Evolutionary conservation across 2,329 filamentous ascomycete genomes (phyloP).

Genomic region (Pseudonectria buxi): DNA sequence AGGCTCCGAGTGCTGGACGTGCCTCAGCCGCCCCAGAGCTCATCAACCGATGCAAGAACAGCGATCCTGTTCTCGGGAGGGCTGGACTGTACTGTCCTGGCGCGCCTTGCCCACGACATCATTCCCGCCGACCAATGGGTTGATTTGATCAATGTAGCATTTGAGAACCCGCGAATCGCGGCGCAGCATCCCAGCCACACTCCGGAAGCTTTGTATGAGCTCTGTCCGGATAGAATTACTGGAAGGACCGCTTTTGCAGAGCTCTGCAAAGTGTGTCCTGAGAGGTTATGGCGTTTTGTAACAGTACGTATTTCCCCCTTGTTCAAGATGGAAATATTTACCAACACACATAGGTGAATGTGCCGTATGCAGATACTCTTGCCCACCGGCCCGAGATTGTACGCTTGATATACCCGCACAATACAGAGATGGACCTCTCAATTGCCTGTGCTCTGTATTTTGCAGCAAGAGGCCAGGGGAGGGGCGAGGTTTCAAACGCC

Average conservation of each 20-base stretch:
- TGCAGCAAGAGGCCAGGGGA: constrained; percentile 67
- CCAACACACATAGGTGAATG: constrained; percentile 51
- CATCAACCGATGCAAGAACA: constrained; percentile 43
- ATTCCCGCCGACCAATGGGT: constrained; percentile 62
- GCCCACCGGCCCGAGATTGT: constrained; percentile 64
- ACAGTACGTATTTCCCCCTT: constrained; percentile 39
- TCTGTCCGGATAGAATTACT: constrained; percentile 85
- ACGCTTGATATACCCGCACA: constrained; percentile 80
- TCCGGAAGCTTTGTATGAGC: constrained; percentile 55
- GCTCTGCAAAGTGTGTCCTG: constrained; percentile 60
- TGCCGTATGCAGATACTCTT: constrained; percentile 70
- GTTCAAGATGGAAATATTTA: background rate
- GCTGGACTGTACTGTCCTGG: constrained; percentile 84
- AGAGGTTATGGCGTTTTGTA: constrained; percentile 74
- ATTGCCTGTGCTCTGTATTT: constrained; percentile 95
- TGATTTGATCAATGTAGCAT: constrained; percentile 91
- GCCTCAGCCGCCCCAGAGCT: constrained; percentile 45
- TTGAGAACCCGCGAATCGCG: constrained; percentile 79
- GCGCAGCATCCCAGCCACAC: constrained; percentile 39
- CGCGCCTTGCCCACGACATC: constrained; percentile 71
- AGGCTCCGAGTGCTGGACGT: constrained; percentile 58
- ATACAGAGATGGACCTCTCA: constrained; percentile 97
- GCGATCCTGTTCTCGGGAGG: constrained; percentile 91
- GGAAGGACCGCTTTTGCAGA: constrained; percentile 76
- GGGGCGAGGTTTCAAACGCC: constrained; percentile 28